These are phyloP conservation scores for Liquidambar formosana DNA, from an alignment of 164 flowering plant genomes.

Conservation along the genomic window DNA sequence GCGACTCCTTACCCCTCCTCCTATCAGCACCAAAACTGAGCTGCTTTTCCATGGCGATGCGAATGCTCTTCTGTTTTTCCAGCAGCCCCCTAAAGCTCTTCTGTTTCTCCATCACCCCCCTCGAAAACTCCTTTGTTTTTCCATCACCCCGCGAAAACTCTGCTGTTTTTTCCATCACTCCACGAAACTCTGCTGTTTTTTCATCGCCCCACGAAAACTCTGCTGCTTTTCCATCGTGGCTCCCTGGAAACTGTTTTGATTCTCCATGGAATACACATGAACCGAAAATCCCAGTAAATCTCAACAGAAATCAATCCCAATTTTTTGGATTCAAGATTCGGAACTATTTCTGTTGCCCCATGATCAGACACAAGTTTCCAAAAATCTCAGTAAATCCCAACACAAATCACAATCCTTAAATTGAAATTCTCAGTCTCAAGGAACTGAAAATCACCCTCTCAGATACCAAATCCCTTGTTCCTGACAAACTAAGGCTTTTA, in stretches of 20 bases:
- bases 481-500: no score
- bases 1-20: conserved; percentile 67
- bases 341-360: no score
- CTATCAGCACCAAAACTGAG: conserved; percentile 62
- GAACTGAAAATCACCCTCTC: no score
- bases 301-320: neutral
- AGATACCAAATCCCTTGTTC: no score
- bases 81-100: no score
- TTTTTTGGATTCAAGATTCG: no score
- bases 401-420: no score
- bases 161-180: conserved; percentile 17
- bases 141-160: conserved; percentile 26
- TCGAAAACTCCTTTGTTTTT: no score
- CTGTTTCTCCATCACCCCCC: no score
- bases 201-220: conserved; percentile 12
- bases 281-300: neutral
- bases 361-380: no score
- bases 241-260: conserved; percentile 19
- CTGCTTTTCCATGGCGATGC: conserved; percentile 63
- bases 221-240: conserved; percentile 4
- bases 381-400: no score
- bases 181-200: conserved; percentile 33
- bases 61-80: conserved; percentile 2
- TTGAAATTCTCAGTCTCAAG: no score
- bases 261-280: conserved; percentile 29